phyloP scores from a whole-genome alignment of 768 basidiomycete species.

The Boletus sensibilis region DNA sequence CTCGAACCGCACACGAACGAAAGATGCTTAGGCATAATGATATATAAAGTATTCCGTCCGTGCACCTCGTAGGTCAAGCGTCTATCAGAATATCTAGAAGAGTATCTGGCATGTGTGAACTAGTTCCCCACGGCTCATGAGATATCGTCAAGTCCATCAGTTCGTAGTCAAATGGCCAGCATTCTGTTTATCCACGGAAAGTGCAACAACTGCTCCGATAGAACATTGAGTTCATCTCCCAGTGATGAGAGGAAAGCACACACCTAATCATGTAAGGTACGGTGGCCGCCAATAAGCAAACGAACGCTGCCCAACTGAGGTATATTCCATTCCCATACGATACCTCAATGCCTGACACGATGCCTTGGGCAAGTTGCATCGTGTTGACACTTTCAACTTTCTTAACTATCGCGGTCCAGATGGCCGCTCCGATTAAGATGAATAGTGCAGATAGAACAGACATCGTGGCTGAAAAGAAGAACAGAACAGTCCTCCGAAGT shows the following conservation, averaged over 20 bases:
- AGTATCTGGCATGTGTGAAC: slow-evolving; percentile 6
- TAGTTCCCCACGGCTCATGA: slow-evolving; percentile 4
- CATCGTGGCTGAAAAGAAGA: slow-evolving; percentile 64
- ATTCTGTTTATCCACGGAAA: slow-evolving; percentile 57
- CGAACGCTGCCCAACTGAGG: slow-evolving; percentile 75
- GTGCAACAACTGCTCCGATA: slow-evolving; percentile 66
- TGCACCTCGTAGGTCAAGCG: slow-evolving; percentile 6
- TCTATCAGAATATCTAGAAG: not conserved
- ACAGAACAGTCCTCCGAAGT: slow-evolving; percentile 60
- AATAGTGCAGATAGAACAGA: slow-evolving; percentile 60
- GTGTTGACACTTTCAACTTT: slow-evolving; percentile 60
- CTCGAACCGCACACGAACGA: not conserved
- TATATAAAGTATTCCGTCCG: slow-evolving; percentile 23
- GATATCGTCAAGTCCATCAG: slow-evolving; percentile 19
- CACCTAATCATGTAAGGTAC: slow-evolving; percentile 80
- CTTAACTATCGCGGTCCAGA: slow-evolving; percentile 77
- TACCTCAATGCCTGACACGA: slow-evolving; percentile 61
- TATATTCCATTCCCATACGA: slow-evolving; percentile 61
- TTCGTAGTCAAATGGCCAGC: slow-evolving; percentile 27
- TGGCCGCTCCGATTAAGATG: slow-evolving; percentile 64
- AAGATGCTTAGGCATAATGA: slow-evolving; percentile 17
- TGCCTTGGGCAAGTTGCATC: slow-evolving; percentile 40
- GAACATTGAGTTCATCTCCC: not conserved
- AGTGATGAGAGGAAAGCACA: slow-evolving; percentile 20
- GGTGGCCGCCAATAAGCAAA: slow-evolving; percentile 59